phyloP scores from a whole-genome alignment of 2,329 filamentous ascomycete genomes.

The Calonectria leucothoes region DNA sequence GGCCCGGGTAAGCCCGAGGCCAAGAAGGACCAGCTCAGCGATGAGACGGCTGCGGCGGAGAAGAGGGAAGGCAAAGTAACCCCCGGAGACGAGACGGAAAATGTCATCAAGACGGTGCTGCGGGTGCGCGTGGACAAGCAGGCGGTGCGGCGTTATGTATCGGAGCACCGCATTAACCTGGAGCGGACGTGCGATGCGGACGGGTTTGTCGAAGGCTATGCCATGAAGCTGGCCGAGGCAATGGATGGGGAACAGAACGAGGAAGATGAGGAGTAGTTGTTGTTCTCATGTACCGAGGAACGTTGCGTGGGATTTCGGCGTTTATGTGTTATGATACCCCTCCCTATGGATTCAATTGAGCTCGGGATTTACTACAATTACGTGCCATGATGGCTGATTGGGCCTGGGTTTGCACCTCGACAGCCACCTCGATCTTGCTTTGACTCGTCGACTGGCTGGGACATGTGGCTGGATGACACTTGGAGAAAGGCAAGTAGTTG shows the following conservation, averaged over 20 bases:
- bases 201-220: conserved; percentile 79
- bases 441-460: neutral
- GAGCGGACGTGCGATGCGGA: conserved; percentile 76
- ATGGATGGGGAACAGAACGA: conserved; percentile 48
- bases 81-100: conserved; percentile 42
- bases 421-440: neutral
- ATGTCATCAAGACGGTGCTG: conserved; percentile 49
- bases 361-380: neutral
- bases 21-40: conserved; percentile 1
- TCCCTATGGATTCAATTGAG: conserved; percentile 28
- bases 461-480: neutral
- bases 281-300: neutral
- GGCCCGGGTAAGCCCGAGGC: conserved; percentile 52
- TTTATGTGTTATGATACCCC: conserved; percentile 9
- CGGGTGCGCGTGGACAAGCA: conserved; percentile 65
- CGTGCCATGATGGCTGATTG: too few relatives aligned
- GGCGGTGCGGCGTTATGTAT: conserved; percentile 74
- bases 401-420: neutral
- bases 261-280: conserved; percentile 25
- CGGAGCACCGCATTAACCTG: conserved; percentile 70
- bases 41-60: conserved; percentile 34
- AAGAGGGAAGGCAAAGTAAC: conserved; percentile 34
- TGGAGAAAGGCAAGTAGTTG: neutral
- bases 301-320: neutral
- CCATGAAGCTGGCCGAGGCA: conserved; percentile 55